Percentiles rank a stretch among this genome's conserved stretches.
Evolutionary conservation across 1,139 yeast species (phyloP).

Genomic region (Yamadazyma triangularis): DNA sequence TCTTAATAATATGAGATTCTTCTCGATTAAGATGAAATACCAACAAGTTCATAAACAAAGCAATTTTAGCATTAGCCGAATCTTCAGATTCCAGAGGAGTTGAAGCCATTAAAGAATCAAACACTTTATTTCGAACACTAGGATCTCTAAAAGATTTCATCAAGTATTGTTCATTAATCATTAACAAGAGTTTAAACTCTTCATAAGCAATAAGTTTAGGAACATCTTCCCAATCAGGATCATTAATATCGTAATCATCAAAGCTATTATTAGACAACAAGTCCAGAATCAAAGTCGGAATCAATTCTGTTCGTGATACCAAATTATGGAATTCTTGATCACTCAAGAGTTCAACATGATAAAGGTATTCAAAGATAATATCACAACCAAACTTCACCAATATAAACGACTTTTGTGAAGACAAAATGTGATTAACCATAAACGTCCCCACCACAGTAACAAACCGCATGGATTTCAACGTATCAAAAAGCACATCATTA

Average conservation of each 20-base stretch:
- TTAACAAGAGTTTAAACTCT: conserved; percentile 64
- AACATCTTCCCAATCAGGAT: conserved; percentile 48
- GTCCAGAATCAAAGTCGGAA: conserved; percentile 43
- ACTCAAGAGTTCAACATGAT: conserved; percentile 28
- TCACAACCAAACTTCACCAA: conserved; percentile 39
- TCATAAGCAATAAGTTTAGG: conserved; percentile 63
- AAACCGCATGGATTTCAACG: conserved; percentile 36
- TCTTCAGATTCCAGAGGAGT: conserved; percentile 11
- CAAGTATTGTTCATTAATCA: conserved; percentile 82
- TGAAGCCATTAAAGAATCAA: conserved; percentile 35
- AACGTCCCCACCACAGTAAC: conserved; percentile 44
- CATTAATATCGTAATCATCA: conserved; percentile 29
- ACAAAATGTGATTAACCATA: conserved; percentile 26
- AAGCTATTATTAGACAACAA: conserved; percentile 49
- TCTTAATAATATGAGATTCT: conserved; percentile 65
- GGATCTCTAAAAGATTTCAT: conserved; percentile 45
- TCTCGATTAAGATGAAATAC: conserved; percentile 70
- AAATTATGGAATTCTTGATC: conserved; percentile 31
- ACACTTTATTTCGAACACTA: conserved; percentile 42
- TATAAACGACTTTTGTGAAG: conserved; percentile 24
- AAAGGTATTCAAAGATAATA: conserved; percentile 41
- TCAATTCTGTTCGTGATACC: conserved; percentile 23
- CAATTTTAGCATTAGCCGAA: conserved; percentile 18
- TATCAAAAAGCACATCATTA: conserved; percentile 17
- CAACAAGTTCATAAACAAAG: conserved; percentile 37